phyloP scores from a whole-genome alignment of 129 eudicot species.

The Oenanthe sinensis region DNA sequence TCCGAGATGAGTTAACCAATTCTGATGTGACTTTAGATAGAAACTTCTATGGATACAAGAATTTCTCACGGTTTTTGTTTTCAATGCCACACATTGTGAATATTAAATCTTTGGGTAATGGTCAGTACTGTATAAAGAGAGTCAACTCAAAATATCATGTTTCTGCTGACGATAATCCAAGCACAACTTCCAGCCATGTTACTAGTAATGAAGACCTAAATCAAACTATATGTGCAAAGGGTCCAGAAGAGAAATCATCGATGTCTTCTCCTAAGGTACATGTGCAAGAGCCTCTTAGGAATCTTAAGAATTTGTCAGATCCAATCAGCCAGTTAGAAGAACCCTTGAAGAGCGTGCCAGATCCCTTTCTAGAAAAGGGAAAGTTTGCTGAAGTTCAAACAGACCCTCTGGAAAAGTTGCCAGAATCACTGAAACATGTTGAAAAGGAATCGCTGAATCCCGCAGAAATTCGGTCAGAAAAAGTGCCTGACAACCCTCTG shows the following conservation, averaged over 20 bases:
- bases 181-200: constrained; percentile 12
- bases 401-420: constrained; percentile 35
- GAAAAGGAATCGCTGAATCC: constrained; percentile 34
- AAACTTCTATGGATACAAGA: constrained; percentile 59
- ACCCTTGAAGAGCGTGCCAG: constrained; percentile 11
- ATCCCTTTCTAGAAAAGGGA: constrained; percentile 19
- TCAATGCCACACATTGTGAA: constrained; percentile 68
- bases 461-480: constrained; percentile 6
- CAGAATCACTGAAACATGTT: constrained; percentile 35
- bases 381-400: constrained; percentile 19
- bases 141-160: constrained; percentile 25
- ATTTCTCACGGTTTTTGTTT: constrained; percentile 51
- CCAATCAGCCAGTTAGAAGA: constrained; percentile 15
- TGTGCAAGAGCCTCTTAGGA: constrained; percentile 22
- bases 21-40: constrained; percentile 42
- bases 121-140: constrained; percentile 30
- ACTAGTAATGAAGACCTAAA: constrained; percentile 18
- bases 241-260: constrained; percentile 18
- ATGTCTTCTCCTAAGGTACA: constrained; percentile 18
- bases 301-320: constrained; percentile 17
- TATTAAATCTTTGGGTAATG: constrained; percentile 34
- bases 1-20: constrained; percentile 44
- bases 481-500: constrained; percentile 21
- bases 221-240: constrained; percentile 14
- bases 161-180: constrained; percentile 16